Evolutionary conservation across 164 flowering plant genomes (phyloP), one percentile per base, ranked within the genome.

Genomic region (Magnolia changhungtana): DNA sequence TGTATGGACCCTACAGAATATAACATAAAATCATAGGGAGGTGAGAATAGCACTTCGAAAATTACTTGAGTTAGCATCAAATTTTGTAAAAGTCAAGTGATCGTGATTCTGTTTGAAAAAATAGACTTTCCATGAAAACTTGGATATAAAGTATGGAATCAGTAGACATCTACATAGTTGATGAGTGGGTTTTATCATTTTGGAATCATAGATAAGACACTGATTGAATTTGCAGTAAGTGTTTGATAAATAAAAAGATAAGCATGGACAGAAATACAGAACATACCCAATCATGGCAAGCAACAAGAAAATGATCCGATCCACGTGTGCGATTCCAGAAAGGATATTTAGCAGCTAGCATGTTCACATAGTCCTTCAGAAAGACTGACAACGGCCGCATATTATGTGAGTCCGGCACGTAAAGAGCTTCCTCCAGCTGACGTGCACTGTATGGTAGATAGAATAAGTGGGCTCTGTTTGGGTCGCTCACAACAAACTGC

Each of bases 201-300:
- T 37, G 45, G 45, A 37, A 37, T 37, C 45, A 37, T 37, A 37
- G 45, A 37, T 5, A 37, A 37, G 45, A 37, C 45, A 37, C 45
- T 3, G 45, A 37, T 37, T 37, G 45, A 37, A 37, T 37, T 37
- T 37, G 45, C 61, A 14, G 11, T 19, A 11, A 55, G 13, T 10
- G 61, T 55, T 16, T 67, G 8, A 67, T 3, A 29, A 67, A 13
- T 24, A 8, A 19, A 70, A 45, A 50, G 9, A 16, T 2, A 7
- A 70, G 11, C 29, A n/a, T 4, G 6, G 49, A 51, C 10, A 50
- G 49, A 50, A 67, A 63, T 19, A 49, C 8, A 18, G 49, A 9
- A 18, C 77, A 51, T 77, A 80, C 82, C 82, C 82, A 80, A 55
- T 80, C 82, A 77, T 80, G 82, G 77, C 82, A 80, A 27, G 82